Evolutionary conservation across 169 alveolate genomes (phyloP).

Genomic region (Eimeria maxima): DNA sequence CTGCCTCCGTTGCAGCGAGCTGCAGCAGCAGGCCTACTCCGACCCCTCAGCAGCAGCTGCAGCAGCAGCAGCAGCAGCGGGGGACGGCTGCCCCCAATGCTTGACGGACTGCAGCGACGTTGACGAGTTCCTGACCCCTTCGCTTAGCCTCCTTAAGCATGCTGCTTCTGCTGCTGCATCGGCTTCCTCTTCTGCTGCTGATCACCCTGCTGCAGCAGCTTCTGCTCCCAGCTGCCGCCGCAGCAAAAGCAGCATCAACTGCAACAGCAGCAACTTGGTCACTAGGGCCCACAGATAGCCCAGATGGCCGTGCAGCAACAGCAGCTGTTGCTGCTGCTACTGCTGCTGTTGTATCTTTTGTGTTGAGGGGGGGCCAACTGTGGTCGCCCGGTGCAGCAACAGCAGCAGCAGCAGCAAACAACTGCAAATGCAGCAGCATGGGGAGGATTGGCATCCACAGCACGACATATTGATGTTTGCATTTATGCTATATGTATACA

Average conservation of each 20-base stretch:
- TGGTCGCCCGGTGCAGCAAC: too few relatives aligned
- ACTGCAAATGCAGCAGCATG: too few relatives aligned
- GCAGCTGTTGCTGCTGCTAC: neutral
- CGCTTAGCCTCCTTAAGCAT: conserved; percentile 35
- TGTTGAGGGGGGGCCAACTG: neutral
- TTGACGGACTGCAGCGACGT: conserved; percentile 38
- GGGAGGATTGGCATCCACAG: too few relatives aligned
- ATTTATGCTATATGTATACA: too few relatives aligned
- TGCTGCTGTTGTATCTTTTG: neutral
- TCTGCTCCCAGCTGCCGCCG: neutral
- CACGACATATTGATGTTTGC: too few relatives aligned
- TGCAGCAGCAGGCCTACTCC: conserved; percentile 44
- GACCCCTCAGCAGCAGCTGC: neutral
- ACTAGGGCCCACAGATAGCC: neutral
- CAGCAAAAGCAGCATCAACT: neutral
- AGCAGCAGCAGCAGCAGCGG: conserved; percentile 48
- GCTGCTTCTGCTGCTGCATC: neutral
- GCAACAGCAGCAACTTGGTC: neutral
- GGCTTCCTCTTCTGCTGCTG: neutral
- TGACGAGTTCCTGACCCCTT: conserved; percentile 55
- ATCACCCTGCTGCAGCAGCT: neutral
- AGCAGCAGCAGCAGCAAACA: too few relatives aligned
- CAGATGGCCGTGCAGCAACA: neutral
- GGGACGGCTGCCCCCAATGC: conserved; percentile 38
- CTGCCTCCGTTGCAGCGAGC: conserved; percentile 32